phyloP scores from a whole-genome alignment of 2,329 filamentous ascomycete species.

The Scedosporium dehoogii region DNA sequence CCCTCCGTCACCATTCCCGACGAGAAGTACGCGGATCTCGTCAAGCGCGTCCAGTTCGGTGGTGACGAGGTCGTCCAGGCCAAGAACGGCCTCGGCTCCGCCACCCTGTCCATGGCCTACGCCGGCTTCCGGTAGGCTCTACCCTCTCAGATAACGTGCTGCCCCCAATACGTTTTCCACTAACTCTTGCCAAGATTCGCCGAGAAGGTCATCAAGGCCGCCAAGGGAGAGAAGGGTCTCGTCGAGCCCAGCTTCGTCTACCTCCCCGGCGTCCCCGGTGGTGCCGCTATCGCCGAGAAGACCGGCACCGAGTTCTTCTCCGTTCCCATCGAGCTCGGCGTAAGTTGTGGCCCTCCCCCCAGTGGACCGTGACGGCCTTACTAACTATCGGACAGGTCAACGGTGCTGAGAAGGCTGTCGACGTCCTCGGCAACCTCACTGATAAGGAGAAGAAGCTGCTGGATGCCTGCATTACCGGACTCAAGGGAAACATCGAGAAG shows the following conservation, averaged over 20 bases:
- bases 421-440: slow-evolving; percentile 67
- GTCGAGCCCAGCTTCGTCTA: slow-evolving; percentile 95
- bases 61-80: slow-evolving; percentile 95
- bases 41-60: slow-evolving; percentile 95
- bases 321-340: slow-evolving; percentile 87
- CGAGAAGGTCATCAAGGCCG: slow-evolving; percentile 84
- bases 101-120: slow-evolving; percentile 90
- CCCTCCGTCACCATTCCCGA: slow-evolving; percentile 71
- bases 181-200: slow-evolving; percentile 55
- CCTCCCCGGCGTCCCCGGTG: slow-evolving; percentile 79
- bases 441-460: slow-evolving; percentile 86
- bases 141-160: not conserved
- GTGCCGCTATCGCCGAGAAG: slow-evolving; percentile 74
- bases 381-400: slow-evolving; percentile 47
- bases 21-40: slow-evolving; percentile 82
- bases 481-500: slow-evolving; percentile 91
- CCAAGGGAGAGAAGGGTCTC: slow-evolving; percentile 82
- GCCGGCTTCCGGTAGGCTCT: slow-evolving; percentile 73
- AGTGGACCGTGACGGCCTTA: slow-evolving; percentile 7
- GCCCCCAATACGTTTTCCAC: not conserved
- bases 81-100: slow-evolving; percentile 84
- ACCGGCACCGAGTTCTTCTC: slow-evolving; percentile 92
- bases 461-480: slow-evolving; percentile 61
- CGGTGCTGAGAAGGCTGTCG: slow-evolving; percentile 76
- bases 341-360: slow-evolving; percentile 39